These are phyloP conservation scores for Aschersonia sp. DNA, from an alignment of 2,329 filamentous ascomycete species.

Conservation along the genomic window DNA sequence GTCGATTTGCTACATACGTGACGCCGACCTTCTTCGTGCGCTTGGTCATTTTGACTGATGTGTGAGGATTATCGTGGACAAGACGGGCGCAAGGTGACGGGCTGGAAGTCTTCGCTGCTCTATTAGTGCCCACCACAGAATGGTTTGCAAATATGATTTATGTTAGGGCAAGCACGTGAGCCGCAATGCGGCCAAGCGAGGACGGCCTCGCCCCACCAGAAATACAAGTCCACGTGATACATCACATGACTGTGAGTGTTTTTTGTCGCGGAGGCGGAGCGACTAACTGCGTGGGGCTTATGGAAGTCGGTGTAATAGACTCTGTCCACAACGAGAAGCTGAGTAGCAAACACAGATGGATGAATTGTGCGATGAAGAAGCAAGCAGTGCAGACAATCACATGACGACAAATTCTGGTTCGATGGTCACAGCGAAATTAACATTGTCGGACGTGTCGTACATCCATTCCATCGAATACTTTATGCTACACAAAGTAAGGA, in stretches of 20 bases:
- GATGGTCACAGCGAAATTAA: too few species aligned
- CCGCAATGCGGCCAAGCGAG: conserved; percentile 13
- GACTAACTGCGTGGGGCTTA: background rate
- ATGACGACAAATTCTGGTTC: too few species aligned
- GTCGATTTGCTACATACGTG: conserved; percentile 36
- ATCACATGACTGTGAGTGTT: conserved; percentile 1
- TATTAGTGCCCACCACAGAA: conserved; percentile 15
- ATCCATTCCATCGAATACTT: too few species aligned
- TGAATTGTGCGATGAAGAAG: too few species aligned
- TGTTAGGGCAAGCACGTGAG: conserved; percentile 28
- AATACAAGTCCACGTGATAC: background rate
- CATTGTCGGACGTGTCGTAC: too few species aligned
- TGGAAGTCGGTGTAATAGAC: too few species aligned
- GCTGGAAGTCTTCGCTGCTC: conserved; percentile 14
- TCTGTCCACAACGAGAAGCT: too few species aligned
- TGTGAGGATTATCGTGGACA: conserved; percentile 20
- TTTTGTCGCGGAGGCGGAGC: background rate
- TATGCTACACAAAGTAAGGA: too few species aligned
- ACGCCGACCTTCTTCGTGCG: conserved; percentile 96
- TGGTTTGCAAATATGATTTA: conserved; percentile 23
- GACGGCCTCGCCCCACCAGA: background rate
- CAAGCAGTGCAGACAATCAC: too few species aligned
- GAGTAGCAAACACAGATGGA: too few species aligned
- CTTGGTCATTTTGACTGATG: conserved; percentile 70
- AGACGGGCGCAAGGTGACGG: conserved; percentile 17